Conservation (phyloP, 2,329 filamentous ascomycete species). For the Phyllosticta citriasiana region DNA sequence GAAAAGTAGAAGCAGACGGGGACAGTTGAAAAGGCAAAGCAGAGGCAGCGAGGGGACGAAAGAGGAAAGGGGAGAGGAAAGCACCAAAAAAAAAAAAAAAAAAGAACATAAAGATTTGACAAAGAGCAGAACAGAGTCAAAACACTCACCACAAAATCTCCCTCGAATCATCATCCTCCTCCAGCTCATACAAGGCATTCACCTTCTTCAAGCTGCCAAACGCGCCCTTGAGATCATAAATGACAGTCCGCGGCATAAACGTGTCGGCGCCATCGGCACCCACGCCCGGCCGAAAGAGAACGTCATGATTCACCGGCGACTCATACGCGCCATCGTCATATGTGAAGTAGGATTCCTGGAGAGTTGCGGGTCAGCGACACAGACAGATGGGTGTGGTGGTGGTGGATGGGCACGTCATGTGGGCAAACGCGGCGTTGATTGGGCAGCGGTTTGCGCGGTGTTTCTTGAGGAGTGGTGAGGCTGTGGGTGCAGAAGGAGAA, state of each 20-base stretch:
- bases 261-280: constrained; percentile 80
- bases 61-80: not conserved
- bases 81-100: not conserved
- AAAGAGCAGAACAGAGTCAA: too few relatives aligned
- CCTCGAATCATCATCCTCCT: constrained; percentile 25
- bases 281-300: constrained; percentile 79
- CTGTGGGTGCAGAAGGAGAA: not conserved
- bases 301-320: constrained; percentile 64
- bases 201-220: constrained; percentile 83
- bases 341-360: constrained; percentile 92
- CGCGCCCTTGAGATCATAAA: constrained; percentile 90
- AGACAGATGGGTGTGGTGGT: not conserved
- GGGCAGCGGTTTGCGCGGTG: not conserved
- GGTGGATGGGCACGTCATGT: not conserved
- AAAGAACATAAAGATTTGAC: not conserved
- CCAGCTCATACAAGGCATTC: constrained; percentile 72
- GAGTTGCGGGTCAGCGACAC: not conserved
- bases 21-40: too few relatives aligned
- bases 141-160: constrained; percentile 19
- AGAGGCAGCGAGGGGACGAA: too few relatives aligned
- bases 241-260: constrained; percentile 79
- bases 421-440: not conserved
- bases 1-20: too few relatives aligned
- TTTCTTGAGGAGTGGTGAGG: not conserved
- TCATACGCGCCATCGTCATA: constrained; percentile 55